Base-by-base conservation (phyloP, 345 rosid species). In the Heritiera littoralis region DNA sequence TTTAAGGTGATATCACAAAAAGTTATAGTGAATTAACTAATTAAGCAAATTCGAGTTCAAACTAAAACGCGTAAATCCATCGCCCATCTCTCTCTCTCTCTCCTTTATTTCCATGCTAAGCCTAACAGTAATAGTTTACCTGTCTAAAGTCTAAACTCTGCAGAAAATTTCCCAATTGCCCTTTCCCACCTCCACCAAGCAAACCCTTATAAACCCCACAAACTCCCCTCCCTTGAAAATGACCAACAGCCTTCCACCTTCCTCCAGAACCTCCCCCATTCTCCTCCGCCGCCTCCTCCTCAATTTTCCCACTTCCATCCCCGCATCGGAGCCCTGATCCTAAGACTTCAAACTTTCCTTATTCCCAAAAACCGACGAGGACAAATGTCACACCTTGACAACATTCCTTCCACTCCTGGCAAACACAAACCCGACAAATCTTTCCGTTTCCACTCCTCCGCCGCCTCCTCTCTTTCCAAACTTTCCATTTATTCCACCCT, bases 331-430 rank as follows among this genome's bases (percentile, higher is more conserved):
- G 51, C 15, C 46, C 56, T 65, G 66, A 75, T 55, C 81, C 81
- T 77, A 72, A 66, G 49, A 52, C 17, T 72, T 28, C 46, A 0
- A 46, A 23, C 38, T 46, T 46, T 49, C 35, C 2, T 28, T 20
- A 5, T 49, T 30, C 59, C 23, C 40, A 11, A 12, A 64, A 64
- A 64, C 0, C 41, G 7, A 64, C 15, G 18, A 63, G 67, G 18
- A 32, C 9, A 72, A 82, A 89, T 92, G 97, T 90, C 93, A 51
- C 97, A 85, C 73, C 88, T 85, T 45, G 90, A 86, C 15, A 75
- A 81, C 80, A 70, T 80, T 23, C 89, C 94, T n/a, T 81, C 93
- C 15, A 89, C 97, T 12, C 91, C 95, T 0, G 91, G 91, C 46
- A 92, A 92, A 55, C 79, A 86, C 74, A 92, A 92, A 65, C 88